Base-by-base conservation (phyloP, 1,139 yeast genomes). In the Pichia sp. region DNA sequence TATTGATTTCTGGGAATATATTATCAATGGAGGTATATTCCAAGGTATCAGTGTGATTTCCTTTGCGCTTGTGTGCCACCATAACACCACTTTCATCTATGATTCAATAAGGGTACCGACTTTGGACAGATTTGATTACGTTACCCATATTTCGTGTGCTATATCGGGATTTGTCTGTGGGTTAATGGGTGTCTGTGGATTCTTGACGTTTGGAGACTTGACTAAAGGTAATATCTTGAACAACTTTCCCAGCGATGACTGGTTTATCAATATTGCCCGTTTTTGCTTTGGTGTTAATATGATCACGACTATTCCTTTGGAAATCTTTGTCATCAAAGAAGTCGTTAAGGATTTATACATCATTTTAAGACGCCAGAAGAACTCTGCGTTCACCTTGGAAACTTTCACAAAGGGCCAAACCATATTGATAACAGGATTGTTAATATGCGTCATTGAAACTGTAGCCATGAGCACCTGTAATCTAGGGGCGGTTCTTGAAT, bases 1-100 rank as follows among this genome's bases (percentile, higher is more conserved):
- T 1, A 65, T 84, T 31, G 59, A 75, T 0, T 52, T 64, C 0
- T 56, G 68, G 2, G 69, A 77, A 40, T 71, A 82, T 69, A 68
- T 85, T 1, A 59, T 86, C 43, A 83, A 82, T 49, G 64, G 72
- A 23, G 79, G 81, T 42, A 67, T 90, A 8, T 86, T 90, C 59
- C 95, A 88, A 61, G 96, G 96, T 1, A 79, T 90, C 28, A 81
- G 94, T 26, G 95, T 90, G 43, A 86, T 90, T 33, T 87, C 96
- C 0, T 90, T 90, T 67, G 95, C 97, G 5, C 74, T 90, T 55
- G 97, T 90, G 3, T 90, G 97, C 59, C 97, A 90, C 58, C 97
- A 90, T 62, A 90, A 90, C 59, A 86, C 97, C 0, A 77, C 90
- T 38, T 82, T 88, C 57, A 90, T 90, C 39, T 90, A 82, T 65